A percentile compares a stretch with the other conserved stretches of the same genome.
Conservation (phyloP, 495 filamentous ascomycete species). For the Daldinia decipiens region DNA sequence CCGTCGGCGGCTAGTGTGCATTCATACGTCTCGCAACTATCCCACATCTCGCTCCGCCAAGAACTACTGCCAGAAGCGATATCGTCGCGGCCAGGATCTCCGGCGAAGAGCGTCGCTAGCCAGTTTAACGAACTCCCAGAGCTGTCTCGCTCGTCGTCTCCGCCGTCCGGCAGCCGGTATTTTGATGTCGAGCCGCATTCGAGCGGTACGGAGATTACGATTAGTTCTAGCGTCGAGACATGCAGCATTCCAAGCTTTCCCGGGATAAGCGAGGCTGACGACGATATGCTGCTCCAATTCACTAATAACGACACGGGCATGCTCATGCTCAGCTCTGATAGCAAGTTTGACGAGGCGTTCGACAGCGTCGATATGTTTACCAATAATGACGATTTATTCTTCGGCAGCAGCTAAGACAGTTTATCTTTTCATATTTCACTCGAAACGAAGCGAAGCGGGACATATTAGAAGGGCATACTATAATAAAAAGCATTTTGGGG, state of each 20-base stretch:
- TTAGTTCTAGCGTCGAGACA: conserved; percentile 45
- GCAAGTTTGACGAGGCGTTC: conserved; percentile 59
- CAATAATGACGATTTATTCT: conserved; percentile 58
- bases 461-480: conserved; percentile 17
- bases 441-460: conserved; percentile 1
- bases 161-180: conserved; percentile 54
- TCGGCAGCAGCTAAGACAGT: conserved; percentile 48
- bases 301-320: conserved; percentile 52
- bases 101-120: conserved; percentile 56
- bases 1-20: conserved; percentile 53
- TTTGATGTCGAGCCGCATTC: conserved; percentile 56
- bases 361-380: conserved; percentile 56
- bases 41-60: conserved; percentile 47
- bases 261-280: conserved; percentile 44
- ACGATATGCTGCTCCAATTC: conserved; percentile 51
- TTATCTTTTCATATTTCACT: background rate
- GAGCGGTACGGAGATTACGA: conserved; percentile 43
- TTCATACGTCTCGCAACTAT: conserved; percentile 53
- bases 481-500: conserved; percentile 13
- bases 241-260: conserved; percentile 49
- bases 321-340: conserved; percentile 50
- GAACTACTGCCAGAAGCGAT: conserved; percentile 39
- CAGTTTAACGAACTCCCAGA: conserved; percentile 58
- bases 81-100: conserved; percentile 55
- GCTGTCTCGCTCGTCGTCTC: conserved; percentile 60